A percentile compares a stretch with the other conserved stretches of the same genome.
These are phyloP conservation scores for Monosporascus cannonballus DNA, from an alignment of 2,329 filamentous ascomycete genomes.

Conservation along the genomic window DNA sequence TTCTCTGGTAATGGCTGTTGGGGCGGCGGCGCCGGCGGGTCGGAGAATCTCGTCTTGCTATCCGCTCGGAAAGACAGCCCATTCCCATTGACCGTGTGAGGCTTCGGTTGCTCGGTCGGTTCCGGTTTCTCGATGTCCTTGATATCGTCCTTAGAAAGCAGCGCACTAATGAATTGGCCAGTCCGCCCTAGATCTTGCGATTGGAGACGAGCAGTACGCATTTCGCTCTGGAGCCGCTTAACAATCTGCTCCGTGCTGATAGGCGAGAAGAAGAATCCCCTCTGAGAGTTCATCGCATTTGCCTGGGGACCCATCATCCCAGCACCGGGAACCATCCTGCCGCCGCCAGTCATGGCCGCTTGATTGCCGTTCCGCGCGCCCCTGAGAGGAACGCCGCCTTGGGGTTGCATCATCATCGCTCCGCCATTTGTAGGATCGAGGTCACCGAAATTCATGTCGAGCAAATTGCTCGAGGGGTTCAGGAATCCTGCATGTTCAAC, in stretches of 20 bases:
- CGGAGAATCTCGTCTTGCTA: constrained; percentile 78
- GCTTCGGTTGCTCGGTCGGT: constrained; percentile 40
- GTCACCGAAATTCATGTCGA: constrained; percentile 90
- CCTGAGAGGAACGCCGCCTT: constrained; percentile 63
- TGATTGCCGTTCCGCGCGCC: constrained; percentile 61
- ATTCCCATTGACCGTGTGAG: constrained; percentile 44
- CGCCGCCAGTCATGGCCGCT: constrained; percentile 55
- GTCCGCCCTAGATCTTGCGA: constrained; percentile 79
- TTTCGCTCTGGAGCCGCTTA: constrained; percentile 81
- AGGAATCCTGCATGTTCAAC: constrained; percentile 91
- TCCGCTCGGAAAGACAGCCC: constrained; percentile 59
- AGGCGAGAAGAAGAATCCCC: constrained; percentile 81
- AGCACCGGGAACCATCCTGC: constrained; percentile 50
- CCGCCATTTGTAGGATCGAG: constrained; percentile 73
- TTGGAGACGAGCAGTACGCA: constrained; percentile 84
- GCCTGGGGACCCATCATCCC: constrained; percentile 42
- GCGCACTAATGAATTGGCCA: constrained; percentile 69
- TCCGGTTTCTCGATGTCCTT: constrained; percentile 52
- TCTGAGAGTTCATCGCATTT: constrained; percentile 63
- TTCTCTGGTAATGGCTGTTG: constrained; percentile 92
- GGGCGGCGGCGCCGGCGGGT: constrained; percentile 87
- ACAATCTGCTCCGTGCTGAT: constrained; percentile 93
- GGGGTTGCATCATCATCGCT: constrained; percentile 65
- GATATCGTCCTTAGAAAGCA: constrained; percentile 66
- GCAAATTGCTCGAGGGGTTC: constrained; percentile 64